phyloP scores from a whole-genome alignment of 176 grass and related monocot genomes.

The Oryza officinalis region DNA sequence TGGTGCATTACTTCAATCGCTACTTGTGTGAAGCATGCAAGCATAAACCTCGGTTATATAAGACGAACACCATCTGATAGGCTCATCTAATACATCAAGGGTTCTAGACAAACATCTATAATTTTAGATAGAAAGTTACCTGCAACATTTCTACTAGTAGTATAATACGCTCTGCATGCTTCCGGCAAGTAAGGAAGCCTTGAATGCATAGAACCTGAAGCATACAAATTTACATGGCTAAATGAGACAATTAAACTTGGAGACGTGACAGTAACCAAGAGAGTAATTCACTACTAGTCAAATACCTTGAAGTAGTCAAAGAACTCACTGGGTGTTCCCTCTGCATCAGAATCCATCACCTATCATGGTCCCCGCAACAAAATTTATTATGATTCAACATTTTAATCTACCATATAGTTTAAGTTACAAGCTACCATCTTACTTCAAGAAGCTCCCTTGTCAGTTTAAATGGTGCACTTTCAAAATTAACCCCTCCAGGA shows the following conservation, averaged over 20 bases:
- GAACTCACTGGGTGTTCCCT: constrained; percentile 95
- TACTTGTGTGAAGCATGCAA: background rate
- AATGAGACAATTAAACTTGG: constrained; percentile 21
- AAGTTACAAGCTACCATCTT: constrained; percentile 33
- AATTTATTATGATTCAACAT: background rate
- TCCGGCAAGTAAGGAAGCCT: constrained; percentile 97
- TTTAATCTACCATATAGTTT: background rate
- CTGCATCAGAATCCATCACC: constrained; percentile 99
- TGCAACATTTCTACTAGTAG: constrained; percentile 99
- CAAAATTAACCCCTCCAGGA: constrained; percentile 97
- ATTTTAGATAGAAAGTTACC: constrained; percentile 47
- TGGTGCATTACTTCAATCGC: background rate
- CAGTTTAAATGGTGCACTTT: constrained; percentile 98
- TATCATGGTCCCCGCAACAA: constrained; percentile 48
- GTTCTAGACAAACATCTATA: constrained; percentile 16
- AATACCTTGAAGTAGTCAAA: constrained; percentile 99
- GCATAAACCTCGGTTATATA: background rate
- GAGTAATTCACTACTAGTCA: constrained; percentile 12
- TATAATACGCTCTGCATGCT: constrained; percentile 97
- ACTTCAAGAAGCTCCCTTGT: constrained; percentile 99
- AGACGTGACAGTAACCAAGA: constrained; percentile 8
- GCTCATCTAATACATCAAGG: background rate
- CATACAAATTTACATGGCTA: constrained; percentile 17
- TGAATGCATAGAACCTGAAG: constrained; percentile 93
- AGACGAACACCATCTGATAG: constrained; percentile 3